Percentiles rank a stretch among this genome's conserved stretches.
Conservation (phyloP, 768 basidiomycete species). For the Rhizopogon roseolus region DNA sequence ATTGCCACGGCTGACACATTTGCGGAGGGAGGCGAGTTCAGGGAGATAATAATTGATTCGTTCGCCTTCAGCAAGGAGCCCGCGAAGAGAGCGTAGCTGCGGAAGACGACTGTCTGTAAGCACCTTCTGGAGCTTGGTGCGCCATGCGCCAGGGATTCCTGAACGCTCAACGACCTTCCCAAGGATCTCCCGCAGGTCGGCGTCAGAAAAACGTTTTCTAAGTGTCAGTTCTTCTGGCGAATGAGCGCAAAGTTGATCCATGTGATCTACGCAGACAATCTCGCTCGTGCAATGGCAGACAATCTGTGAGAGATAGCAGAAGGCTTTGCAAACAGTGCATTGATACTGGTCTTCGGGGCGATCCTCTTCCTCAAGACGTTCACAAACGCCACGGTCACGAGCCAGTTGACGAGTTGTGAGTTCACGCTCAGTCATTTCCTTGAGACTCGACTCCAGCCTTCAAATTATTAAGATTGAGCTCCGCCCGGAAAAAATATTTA, state of each 20-base stretch:
- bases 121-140: slow-evolving; percentile 58
- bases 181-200: slow-evolving; percentile 65
- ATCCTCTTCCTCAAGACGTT: slow-evolving; percentile 74
- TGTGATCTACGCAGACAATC: slow-evolving; percentile 86
- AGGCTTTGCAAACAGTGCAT: slow-evolving; percentile 87
- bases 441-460: slow-evolving; percentile 81
- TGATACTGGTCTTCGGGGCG: slow-evolving; percentile 93
- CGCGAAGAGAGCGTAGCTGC: slow-evolving; percentile 68
- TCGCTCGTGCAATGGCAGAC: slow-evolving; percentile 74
- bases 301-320: slow-evolving; percentile 93
- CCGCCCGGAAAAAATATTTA: slow-evolving; percentile 10
- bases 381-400: slow-evolving; percentile 54
- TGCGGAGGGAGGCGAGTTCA: slow-evolving; percentile 67
- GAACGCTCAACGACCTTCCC: slow-evolving; percentile 68
- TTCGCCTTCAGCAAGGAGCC: slow-evolving; percentile 85
- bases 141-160: slow-evolving; percentile 71
- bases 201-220: slow-evolving; percentile 78
- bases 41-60: slow-evolving; percentile 72
- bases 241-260: slow-evolving; percentile 69
- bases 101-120: slow-evolving; percentile 70
- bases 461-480: slow-evolving; percentile 14
- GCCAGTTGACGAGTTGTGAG: slow-evolving; percentile 59
- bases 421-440: slow-evolving; percentile 89
- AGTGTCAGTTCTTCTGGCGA: slow-evolving; percentile 52
- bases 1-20: slow-evolving; percentile 75